Evolutionary conservation across 2,329 filamentous ascomycete species (phyloP), one percentile per base, ranked within the genome.

Genomic region (Neofusicoccum umdonicola): DNA sequence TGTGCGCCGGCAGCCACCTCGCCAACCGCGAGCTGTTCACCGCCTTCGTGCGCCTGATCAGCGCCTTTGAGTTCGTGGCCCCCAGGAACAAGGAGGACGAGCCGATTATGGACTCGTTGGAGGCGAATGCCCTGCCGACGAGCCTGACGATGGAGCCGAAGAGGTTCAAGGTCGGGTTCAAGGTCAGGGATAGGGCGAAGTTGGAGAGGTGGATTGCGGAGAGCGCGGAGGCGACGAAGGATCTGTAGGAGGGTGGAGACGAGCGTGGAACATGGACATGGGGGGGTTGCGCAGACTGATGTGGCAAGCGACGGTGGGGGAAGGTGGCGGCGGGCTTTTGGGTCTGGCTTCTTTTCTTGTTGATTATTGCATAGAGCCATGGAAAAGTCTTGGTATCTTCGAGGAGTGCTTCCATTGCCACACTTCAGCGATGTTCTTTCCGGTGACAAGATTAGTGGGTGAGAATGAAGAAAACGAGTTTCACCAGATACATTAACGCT

Each of bases 111-210:
- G 79, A 83, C 68, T 78, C 74, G 54, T 68, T 83, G 66, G 75
- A 77, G 37, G 81, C 80, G 47, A 83, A 83, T 67, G 71, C 76
- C 11, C 71, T 81, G 42, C 81, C 81, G 3, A 83, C 81, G 47
- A 74, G 79, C 56, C 71, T 83, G 75, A 83, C 81, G 0, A 73
- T 82, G 73, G 81, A 83, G 70, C 80, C 81, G 0, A 83, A 82
- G 74, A 77, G 79, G 22, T 83, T 83, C 71, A 83, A 82, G 73
- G 75, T 81, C 9, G 80, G 81, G 1, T 74, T 83, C 45, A 80
- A 74, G 71, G 76, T 80, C 3, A 75, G 81, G 66, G 74, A 83
- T 70, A 68, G 72, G 65, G 69, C 66, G 41, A 54, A 74, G 70
- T 66, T 83, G 60, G 80, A 81, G 64, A 71, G 69, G 70, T 83